Percentiles rank a stretch among this genome's conserved stretches.
phyloP scores from a whole-genome alignment of 805 yeast genomes.

The Metschnikowia colocasiae region DNA sequence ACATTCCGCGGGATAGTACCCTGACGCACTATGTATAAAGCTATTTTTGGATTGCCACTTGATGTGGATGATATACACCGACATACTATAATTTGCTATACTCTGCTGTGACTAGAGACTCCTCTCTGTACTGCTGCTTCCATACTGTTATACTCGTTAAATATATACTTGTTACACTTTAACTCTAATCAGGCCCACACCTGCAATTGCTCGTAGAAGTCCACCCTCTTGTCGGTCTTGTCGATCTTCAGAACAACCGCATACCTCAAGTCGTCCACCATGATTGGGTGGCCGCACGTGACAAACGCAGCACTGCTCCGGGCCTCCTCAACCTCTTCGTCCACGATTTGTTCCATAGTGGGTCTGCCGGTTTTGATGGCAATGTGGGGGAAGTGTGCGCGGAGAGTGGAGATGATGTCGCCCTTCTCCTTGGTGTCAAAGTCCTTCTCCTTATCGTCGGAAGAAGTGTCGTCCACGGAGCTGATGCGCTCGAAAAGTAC shows the following conservation, averaged over 20 bases:
- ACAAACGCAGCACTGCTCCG: conserved; percentile 40
- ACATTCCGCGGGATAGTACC: too few species aligned
- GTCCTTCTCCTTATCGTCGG: conserved; percentile 7
- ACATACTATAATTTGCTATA: too few species aligned
- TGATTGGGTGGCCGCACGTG: conserved; percentile 31
- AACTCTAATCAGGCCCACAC: too few species aligned
- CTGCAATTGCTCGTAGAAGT: conserved; percentile 19
- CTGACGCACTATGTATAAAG: too few species aligned
- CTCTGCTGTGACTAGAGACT: too few species aligned
- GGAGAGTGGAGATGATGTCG: conserved; percentile 5
- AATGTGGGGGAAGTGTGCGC: conserved; percentile 17
- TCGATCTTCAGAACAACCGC: conserved; percentile 16
- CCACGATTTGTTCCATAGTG: conserved; percentile 35
- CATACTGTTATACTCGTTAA: background rate
- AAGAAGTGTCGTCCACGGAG: conserved; percentile 6
- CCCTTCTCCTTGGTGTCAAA: conserved; percentile 4
- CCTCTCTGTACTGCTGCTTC: too few species aligned
- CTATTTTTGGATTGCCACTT: too few species aligned
- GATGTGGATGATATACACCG: too few species aligned
- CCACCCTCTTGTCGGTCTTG: conserved; percentile 19
- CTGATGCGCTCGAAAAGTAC: conserved; percentile 9
- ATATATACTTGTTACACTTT: too few species aligned
- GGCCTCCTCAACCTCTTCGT: conserved; percentile 33
- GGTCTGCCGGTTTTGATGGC: conserved; percentile 41
- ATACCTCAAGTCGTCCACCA: conserved; percentile 33